Evolutionary conservation across 106 monocot genomes (phyloP), one percentile per base, ranked within the genome.

Genomic region (Acorus gramineus): DNA sequence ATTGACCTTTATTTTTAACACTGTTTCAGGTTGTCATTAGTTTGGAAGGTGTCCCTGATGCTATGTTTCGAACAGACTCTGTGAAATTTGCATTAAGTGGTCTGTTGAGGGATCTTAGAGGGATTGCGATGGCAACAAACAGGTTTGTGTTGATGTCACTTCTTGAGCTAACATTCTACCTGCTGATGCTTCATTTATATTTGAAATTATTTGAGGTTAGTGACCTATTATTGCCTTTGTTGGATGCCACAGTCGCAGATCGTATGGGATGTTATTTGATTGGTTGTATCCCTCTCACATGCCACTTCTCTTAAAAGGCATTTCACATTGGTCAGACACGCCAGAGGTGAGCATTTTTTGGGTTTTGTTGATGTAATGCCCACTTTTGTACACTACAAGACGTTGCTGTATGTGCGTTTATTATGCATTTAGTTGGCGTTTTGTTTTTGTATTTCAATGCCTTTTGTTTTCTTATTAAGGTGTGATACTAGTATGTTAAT

Each of bases 81-180:
- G 88, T 88, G 42, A 98, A 98, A 74, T 79, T 81, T 81, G 83
- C 88, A 47, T 85, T 92, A 49, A 92, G 91, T 83, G 96, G 91
- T 76, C 78, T 90, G 63, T 90, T 95, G 90, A 90, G 94, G 62
- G 88, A 88, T 70, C 77, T 98, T 47, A 80, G 90, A 82, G 90
- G 86, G 67, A 86, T 90, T 77, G 81, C 89, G 12, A 89, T 90
- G 93, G 95, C 93, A 28, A 93, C 93, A 66, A 88, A 85, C 70
- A 89, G 88, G 89, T 89, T 60, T 53, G 2, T 60, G 55, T 45
- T 68, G 3, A 7, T 60, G 46, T n/a, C 6, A n/a, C 42, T 44
- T 61, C 61, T 44, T 61, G 11, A 46, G 46, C 47, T 5, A 61
- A 61, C 7, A 9, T 9, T 8, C 47, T 45, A 4, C 42, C 11